Percentiles rank a stretch among this genome's conserved stretches.
These are phyloP conservation scores for Porogramme epimiltina DNA, from an alignment of 1,284 basidiomycete genomes.

Conservation along the genomic window DNA sequence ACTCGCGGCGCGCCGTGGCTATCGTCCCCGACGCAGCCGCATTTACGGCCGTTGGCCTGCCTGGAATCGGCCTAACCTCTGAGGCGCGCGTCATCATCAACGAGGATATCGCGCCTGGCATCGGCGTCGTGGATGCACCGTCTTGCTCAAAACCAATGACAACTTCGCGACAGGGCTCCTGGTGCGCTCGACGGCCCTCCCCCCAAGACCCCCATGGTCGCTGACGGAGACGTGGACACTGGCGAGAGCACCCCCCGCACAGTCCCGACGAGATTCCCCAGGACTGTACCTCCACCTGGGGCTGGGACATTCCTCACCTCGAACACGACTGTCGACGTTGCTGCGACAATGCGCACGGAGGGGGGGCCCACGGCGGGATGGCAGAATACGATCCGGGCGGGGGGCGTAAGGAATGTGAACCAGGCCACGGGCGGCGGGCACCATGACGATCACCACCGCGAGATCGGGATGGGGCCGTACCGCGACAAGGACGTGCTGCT, in stretches of 20 bases:
- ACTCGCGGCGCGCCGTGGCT: conserved; percentile 53
- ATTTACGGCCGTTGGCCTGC: conserved; percentile 34
- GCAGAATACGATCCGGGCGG: conserved; percentile 16
- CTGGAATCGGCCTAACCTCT: conserved; percentile 43
- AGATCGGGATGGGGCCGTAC: conserved; percentile 64
- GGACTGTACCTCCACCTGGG: conserved; percentile 19
- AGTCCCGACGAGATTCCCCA: conserved; percentile 29
- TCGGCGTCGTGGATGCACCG: conserved; percentile 71
- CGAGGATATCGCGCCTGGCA: conserved; percentile 46
- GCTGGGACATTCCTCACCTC: conserved; percentile 12
- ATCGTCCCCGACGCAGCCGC: conserved; percentile 58
- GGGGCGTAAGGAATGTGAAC: conserved; percentile 11
- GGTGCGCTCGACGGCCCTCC: conserved; percentile 60
- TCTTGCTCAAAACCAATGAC: conserved; percentile 68
- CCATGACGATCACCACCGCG: conserved; percentile 33
- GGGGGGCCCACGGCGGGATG: conserved; percentile 8
- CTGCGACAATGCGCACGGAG: not conserved
- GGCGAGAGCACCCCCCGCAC: conserved; percentile 35
- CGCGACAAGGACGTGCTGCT: conserved; percentile 95
- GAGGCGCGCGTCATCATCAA: conserved; percentile 74
- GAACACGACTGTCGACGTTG: conserved; percentile 1
- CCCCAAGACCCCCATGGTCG: conserved; percentile 23
- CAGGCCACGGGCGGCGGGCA: conserved; percentile 3
- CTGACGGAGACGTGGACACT: conserved; percentile 26
- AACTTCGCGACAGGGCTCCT: conserved; percentile 84